phyloP scores from a whole-genome alignment of 2,329 filamentous ascomycete genomes.

The Colletotrichum viniferum region DNA sequence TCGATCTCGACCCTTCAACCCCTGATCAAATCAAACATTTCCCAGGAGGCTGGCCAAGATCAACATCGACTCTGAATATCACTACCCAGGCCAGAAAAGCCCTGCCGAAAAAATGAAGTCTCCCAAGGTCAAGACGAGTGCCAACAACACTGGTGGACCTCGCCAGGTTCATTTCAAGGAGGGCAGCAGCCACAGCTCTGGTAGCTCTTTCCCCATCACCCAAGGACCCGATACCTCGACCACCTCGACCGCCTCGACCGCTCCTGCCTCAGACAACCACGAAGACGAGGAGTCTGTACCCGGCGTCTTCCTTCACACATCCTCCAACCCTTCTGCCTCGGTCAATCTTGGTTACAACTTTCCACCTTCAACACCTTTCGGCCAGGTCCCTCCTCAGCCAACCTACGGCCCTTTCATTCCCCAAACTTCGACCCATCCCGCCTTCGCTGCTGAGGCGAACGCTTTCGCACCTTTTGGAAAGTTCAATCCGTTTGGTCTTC shows the following conservation, averaged over 20 bases:
- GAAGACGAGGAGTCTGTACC: neutral
- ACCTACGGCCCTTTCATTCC: conserved; percentile 15
- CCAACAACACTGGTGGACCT: conserved; percentile 8
- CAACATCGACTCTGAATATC: neutral
- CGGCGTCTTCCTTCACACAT: conserved; percentile 7
- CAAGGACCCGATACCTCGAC: neutral
- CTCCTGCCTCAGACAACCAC: neutral
- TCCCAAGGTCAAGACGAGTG: conserved; percentile 7
- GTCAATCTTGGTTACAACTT: neutral
- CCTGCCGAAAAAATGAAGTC: conserved; percentile 7
- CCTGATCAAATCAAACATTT: neutral
- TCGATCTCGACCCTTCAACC: neutral
- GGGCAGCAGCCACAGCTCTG: neutral
- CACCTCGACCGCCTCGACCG: neutral
- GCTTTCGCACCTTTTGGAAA: conserved; percentile 12
- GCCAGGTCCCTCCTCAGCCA: conserved; percentile 12
- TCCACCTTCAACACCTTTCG: neutral
- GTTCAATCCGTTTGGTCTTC: conserved; percentile 9
- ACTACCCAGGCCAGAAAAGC: neutral
- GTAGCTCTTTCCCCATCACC: neutral
- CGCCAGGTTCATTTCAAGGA: conserved; percentile 12
- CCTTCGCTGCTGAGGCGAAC: neutral
- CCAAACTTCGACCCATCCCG: conserved; percentile 17
- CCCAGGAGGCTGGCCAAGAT: neutral
- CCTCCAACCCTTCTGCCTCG: conserved; percentile 17